These are phyloP conservation scores for Pisolithus microcarpus DNA, from an alignment of 768 basidiomycete genomes.

Conservation along the genomic window DNA sequence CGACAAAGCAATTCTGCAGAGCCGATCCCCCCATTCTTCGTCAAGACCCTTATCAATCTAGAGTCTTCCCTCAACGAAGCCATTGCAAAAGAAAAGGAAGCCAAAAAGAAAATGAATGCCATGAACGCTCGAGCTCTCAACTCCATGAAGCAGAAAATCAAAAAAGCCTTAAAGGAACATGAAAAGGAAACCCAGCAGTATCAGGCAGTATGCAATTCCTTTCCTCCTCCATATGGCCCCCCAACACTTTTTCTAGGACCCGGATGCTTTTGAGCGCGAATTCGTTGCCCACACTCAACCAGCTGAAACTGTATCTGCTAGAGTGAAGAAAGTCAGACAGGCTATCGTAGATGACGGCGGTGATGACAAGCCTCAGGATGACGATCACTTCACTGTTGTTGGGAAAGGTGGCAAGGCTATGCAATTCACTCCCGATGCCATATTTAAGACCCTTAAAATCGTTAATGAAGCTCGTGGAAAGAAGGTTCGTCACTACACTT, in stretches of 20 bases:
- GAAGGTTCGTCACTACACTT: conserved; percentile 54
- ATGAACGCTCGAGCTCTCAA: conserved; percentile 90
- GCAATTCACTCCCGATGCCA: conserved; percentile 74
- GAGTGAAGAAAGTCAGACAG: conserved; percentile 32
- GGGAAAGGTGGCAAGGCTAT: conserved; percentile 84
- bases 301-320: conserved; percentile 32
- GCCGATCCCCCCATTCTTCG: conserved; percentile 80
- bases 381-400: conserved; percentile 81
- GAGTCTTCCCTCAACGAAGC: conserved; percentile 71
- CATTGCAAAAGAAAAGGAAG: conserved; percentile 77
- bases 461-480: conserved; percentile 93
- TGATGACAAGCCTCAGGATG: conserved; percentile 32
- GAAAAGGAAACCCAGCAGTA: conserved; percentile 75
- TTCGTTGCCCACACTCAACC: conserved; percentile 51
- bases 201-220: conserved; percentile 51
- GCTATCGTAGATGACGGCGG: conserved; percentile 31
- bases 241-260: conserved; percentile 52
- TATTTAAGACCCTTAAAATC: conserved; percentile 87
- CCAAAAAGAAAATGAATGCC: conserved; percentile 95
- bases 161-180: conserved; percentile 84
- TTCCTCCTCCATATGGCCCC: background rate
- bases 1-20: conserved; percentile 81
- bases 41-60: conserved; percentile 65
- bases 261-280: conserved; percentile 78
- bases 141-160: conserved; percentile 97